Percentiles rank a stretch among this genome's conserved stretches.
phyloP scores from a whole-genome alignment of 345 rosid genomes.

The Citrus inodora region DNA sequence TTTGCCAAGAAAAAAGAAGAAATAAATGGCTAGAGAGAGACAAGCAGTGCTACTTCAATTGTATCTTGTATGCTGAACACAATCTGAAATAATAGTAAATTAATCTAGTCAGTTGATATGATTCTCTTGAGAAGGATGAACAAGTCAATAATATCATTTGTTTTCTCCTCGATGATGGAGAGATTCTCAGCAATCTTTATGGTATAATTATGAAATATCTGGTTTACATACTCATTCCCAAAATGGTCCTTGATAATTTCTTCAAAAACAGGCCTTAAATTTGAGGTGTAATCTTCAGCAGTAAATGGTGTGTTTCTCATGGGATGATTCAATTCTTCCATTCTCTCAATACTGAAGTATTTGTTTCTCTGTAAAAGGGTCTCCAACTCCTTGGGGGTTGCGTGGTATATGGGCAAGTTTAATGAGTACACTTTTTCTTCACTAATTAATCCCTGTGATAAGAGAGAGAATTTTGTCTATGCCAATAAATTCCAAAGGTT shows the following conservation, averaged over 20 bases:
- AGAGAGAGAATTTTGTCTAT: neutral
- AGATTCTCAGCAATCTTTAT: neutral
- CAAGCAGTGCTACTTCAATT: too few relatives aligned
- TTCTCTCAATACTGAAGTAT: constrained; percentile 4
- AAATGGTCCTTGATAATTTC: constrained; percentile 16
- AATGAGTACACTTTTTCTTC: constrained; percentile 16
- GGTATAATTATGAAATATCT: neutral
- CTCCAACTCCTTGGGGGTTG: constrained; percentile 8
- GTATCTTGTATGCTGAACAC: too few relatives aligned
- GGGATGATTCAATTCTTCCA: neutral
- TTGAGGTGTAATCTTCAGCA: neutral
- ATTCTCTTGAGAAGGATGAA: neutral
- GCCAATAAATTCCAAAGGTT: too few relatives aligned
- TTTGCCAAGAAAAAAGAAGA: too few relatives aligned
- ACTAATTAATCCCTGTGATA: constrained; percentile 10
- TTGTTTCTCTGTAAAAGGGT: neutral
- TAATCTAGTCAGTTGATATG: neutral
- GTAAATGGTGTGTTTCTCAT: neutral
- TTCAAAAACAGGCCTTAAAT: constrained; percentile 14
- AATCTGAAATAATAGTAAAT: neutral
- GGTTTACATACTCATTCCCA: constrained; percentile 4
- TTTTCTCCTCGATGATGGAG: neutral
- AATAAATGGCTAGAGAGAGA: too few relatives aligned
- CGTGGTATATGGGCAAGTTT: constrained; percentile 11
- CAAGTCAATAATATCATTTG: neutral